Evolutionary conservation across 164 flowering plant species (phyloP).

Genomic region (Litsea cubeba): DNA sequence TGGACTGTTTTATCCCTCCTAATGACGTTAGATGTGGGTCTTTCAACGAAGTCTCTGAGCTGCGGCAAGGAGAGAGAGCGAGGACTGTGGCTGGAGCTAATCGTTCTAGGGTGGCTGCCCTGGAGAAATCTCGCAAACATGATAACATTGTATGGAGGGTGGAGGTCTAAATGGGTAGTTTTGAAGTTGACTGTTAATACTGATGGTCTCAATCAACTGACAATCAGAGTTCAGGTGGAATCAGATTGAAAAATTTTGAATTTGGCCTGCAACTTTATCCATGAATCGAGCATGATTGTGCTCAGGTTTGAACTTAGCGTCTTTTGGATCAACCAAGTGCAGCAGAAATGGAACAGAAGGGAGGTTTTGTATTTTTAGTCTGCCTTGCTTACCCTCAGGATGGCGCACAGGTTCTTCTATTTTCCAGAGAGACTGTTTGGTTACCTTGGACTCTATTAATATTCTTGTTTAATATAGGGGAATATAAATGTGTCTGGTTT

Average conservation of each 20-base stretch:
- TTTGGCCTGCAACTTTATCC: not conserved
- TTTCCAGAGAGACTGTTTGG: not conserved
- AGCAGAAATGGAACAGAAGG: not conserved
- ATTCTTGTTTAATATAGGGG: not conserved
- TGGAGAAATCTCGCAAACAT: conserved; percentile 14
- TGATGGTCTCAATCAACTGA: conserved; percentile 40
- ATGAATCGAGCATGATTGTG: not conserved
- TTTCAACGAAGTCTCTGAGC: conserved; percentile 14
- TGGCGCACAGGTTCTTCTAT: not conserved
- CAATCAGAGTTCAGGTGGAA: conserved; percentile 20
- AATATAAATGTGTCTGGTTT: too few relatives aligned
- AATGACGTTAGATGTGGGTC: conserved; percentile 14
- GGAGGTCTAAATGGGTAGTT: conserved; percentile 40
- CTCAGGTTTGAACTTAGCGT: not conserved
- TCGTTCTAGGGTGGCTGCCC: conserved; percentile 35
- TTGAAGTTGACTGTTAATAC: conserved; percentile 50
- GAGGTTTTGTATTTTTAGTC: not conserved
- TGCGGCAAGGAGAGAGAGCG: conserved; percentile 12
- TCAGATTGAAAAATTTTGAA: not conserved
- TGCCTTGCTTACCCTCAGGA: not conserved
- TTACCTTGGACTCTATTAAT: not conserved
- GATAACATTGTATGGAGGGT: conserved; percentile 59
- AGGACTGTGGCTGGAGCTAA: conserved; percentile 6
- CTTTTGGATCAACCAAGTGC: not conserved
- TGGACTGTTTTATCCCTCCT: conserved; percentile 80